Percentiles rank a stretch among this genome's conserved stretches.
These are phyloP conservation scores for Trichoderma gracile DNA, from an alignment of 2,329 filamentous ascomycete genomes.

Conservation along the genomic window DNA sequence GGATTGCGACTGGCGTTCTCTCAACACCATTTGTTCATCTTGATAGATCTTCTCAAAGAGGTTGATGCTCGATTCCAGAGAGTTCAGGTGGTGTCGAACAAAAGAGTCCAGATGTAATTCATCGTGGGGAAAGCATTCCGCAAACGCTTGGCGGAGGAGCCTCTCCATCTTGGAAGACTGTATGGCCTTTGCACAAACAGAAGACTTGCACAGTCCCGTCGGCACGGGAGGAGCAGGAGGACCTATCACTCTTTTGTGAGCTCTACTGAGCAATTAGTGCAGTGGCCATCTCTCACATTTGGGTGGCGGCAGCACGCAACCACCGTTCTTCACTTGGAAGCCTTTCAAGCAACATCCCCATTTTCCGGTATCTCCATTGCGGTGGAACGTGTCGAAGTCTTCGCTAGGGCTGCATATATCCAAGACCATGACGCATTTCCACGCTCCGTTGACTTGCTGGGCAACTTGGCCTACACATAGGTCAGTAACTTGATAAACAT, in stretches of 20 bases:
- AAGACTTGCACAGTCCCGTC: neutral
- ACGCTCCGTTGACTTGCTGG: neutral
- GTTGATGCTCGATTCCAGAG: neutral
- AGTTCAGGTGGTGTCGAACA: neutral
- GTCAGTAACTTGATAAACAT: neutral
- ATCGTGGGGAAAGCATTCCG: neutral
- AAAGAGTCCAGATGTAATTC: slow-evolving; percentile 2
- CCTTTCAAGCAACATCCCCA: slow-evolving; percentile 15
- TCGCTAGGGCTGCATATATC: slow-evolving; percentile 1
- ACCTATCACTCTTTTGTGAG: neutral
- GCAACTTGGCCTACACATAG: neutral
- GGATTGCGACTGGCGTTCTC: neutral
- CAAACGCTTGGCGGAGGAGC: neutral
- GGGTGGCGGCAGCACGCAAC: neutral
- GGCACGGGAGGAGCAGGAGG: neutral
- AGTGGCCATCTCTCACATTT: neutral
- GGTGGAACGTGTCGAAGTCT: neutral
- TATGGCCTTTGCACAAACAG: neutral
- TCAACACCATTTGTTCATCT: neutral
- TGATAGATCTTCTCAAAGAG: slow-evolving; percentile 6
- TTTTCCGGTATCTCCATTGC: neutral
- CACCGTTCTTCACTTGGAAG: neutral
- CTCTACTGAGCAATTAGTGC: too few relatives aligned
- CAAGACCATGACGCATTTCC: slow-evolving; percentile 10
- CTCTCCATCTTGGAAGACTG: neutral